Conservation (phyloP, 2,329 filamentous ascomycete species). For the Hypoxylon sp. region DNA sequence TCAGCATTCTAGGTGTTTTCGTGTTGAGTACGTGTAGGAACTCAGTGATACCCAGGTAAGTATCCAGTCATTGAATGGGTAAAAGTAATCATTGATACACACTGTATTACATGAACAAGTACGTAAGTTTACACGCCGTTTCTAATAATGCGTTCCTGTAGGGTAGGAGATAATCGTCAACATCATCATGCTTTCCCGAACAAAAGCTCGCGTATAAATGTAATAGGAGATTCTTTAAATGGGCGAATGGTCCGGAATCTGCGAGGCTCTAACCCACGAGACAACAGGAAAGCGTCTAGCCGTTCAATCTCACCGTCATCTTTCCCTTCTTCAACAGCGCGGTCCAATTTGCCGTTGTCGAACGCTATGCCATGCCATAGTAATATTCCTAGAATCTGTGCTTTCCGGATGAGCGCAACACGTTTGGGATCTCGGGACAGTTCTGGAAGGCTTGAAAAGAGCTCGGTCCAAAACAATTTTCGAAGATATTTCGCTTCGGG, state of each 20-base stretch:
- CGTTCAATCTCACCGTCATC: constrained; percentile 69
- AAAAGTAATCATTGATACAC: not conserved
- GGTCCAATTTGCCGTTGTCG: constrained; percentile 71
- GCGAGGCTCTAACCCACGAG: constrained; percentile 14
- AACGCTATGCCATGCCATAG: constrained; percentile 76
- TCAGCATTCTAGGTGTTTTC: not conserved
- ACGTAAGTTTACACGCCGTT: constrained; percentile 8
- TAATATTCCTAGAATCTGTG: constrained; percentile 68
- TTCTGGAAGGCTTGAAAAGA: constrained; percentile 56
- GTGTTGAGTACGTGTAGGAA: not conserved
- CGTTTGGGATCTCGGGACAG: constrained; percentile 49
- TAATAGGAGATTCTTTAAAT: constrained; percentile 30
- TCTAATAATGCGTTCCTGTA: not conserved
- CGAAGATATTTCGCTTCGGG: constrained; percentile 61
- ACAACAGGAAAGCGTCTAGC: constrained; percentile 59
- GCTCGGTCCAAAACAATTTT: constrained; percentile 64
- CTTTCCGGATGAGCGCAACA: constrained; percentile 57
- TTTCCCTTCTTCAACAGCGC: constrained; percentile 66
- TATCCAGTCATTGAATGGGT: too few species aligned
- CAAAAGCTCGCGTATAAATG: constrained; percentile 37
- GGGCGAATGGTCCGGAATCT: constrained; percentile 23
- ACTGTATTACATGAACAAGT: constrained; percentile 5
- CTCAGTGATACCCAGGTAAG: too few species aligned
- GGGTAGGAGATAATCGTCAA: constrained; percentile 3
- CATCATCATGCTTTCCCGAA: constrained; percentile 36